Conservation (phyloP, 192 early-diverging fungal species). For the Mortierella hygrophila region DNA sequence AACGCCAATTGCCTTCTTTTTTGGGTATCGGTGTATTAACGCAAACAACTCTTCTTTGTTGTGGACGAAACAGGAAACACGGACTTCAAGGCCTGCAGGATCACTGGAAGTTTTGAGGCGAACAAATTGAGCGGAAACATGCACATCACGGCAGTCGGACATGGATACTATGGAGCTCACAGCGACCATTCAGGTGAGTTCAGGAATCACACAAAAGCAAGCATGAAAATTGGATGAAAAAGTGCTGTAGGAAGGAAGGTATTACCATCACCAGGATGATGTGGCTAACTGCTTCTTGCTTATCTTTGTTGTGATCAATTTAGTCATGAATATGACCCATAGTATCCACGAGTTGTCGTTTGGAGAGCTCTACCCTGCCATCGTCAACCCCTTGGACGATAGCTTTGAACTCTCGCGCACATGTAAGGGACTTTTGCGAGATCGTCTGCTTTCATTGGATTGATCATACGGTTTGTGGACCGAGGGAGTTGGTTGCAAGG, state of each 20-base stretch:
- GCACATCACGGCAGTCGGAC: constrained; percentile 91
- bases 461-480: not conserved
- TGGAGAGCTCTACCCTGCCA: constrained; percentile 84
- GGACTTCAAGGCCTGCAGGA: constrained; percentile 76
- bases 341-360: constrained; percentile 93
- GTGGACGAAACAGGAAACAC: not conserved
- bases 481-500: not conserved
- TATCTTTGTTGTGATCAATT: not conserved
- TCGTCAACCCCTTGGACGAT: constrained; percentile 90
- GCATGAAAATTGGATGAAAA: not conserved
- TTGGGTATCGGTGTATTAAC: not conserved
- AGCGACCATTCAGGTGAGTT: constrained; percentile 71
- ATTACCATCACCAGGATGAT: not conserved
- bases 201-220: not conserved
- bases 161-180: constrained; percentile 85
- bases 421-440: constrained; percentile 42
- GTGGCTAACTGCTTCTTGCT: not conserved
- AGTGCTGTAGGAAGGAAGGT: not conserved
- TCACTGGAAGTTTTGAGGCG: constrained; percentile 78
- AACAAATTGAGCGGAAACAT: constrained; percentile 91
- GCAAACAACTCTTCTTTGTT: not conserved
- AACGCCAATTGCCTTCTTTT: not conserved
- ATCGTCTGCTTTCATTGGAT: not conserved
- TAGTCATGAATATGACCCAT: constrained; percentile 95
- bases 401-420: constrained; percentile 75